A percentile compares a stretch with the other conserved stretches of the same genome.
Evolutionary conservation across 108 stramenopile genomes (phyloP).

Genomic region (Cyclotella baltica): DNA sequence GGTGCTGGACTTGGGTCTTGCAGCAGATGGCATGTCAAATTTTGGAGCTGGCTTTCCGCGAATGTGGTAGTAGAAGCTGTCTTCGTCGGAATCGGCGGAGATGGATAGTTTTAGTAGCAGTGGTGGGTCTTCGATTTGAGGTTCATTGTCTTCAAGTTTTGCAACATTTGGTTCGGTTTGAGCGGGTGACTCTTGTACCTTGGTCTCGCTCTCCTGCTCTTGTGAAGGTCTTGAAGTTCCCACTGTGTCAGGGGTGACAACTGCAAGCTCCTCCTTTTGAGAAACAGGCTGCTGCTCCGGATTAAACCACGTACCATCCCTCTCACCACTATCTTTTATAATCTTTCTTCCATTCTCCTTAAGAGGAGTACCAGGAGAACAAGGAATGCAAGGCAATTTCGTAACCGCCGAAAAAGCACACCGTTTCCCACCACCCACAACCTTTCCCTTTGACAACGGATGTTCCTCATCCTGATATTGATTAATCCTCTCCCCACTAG

Average conservation of each 20-base stretch:
- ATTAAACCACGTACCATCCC: background rate
- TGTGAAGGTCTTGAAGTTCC: background rate
- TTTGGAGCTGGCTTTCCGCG: background rate
- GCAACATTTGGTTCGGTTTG: background rate
- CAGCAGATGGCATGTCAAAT: background rate
- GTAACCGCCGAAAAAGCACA: constrained; percentile 21
- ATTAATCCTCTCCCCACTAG: background rate
- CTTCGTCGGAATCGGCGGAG: constrained; percentile 22
- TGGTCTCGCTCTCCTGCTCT: background rate
- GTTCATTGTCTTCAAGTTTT: background rate
- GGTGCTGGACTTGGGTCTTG: background rate
- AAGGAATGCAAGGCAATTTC: constrained; percentile 14
- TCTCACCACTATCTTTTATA: background rate
- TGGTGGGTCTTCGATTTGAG: constrained; percentile 2
- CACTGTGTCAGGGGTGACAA: constrained; percentile 3
- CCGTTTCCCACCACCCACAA: background rate
- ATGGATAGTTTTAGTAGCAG: background rate
- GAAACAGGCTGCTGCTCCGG: no score
- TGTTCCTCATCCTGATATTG: background rate
- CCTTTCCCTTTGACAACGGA: constrained; percentile 2
- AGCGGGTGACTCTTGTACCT: background rate
- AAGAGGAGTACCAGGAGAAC: constrained; percentile 7
- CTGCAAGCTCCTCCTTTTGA: no score
- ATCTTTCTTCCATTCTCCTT: background rate
- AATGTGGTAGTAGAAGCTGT: constrained; percentile 27